Percentiles rank a stretch among this genome's conserved stretches.
Conservation (phyloP, 1,139 yeast species). For the Debaryomyces sp. region DNA sequence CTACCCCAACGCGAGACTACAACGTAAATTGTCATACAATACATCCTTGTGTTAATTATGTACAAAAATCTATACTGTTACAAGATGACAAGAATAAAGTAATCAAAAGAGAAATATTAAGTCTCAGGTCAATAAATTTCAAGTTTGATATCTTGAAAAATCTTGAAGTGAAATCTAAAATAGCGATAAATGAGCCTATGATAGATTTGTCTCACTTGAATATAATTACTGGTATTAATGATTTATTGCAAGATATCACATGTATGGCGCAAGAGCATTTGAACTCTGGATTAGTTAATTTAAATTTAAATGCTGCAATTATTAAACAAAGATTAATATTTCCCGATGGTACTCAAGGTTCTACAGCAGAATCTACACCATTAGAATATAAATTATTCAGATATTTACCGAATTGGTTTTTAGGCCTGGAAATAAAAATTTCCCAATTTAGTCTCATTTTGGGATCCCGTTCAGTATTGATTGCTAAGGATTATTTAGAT, state of each 20-base stretch:
- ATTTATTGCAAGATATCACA: conserved; percentile 30
- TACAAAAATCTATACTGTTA: conserved; percentile 23
- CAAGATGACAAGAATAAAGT: conserved; percentile 6
- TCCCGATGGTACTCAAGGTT: background rate
- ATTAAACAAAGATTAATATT: conserved; percentile 13
- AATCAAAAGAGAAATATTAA: conserved; percentile 22
- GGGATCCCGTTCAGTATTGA: conserved; percentile 65
- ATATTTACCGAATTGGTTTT: conserved; percentile 52
- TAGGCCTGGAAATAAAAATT: conserved; percentile 35
- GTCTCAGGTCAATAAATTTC: conserved; percentile 24
- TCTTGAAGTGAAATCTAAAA: conserved; percentile 27
- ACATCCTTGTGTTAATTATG: conserved; percentile 36
- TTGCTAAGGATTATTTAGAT: conserved; percentile 45
- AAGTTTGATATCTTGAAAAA: conserved; percentile 32
- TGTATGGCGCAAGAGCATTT: conserved; percentile 29
- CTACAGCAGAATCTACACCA: background rate
- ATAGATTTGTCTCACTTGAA: conserved; percentile 35
- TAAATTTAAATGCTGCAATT: conserved; percentile 30
- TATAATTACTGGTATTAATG: conserved; percentile 35
- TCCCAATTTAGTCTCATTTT: conserved; percentile 35
- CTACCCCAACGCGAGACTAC: conserved; percentile 39
- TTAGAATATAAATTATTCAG: conserved; percentile 31
- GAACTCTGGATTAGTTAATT: conserved; percentile 33
- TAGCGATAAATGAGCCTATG: conserved; percentile 24
- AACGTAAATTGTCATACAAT: conserved; percentile 38